Evolutionary conservation across 2,329 filamentous ascomycete species (phyloP).

Genomic region (Stagonosporopsis chrysanthemi): DNA sequence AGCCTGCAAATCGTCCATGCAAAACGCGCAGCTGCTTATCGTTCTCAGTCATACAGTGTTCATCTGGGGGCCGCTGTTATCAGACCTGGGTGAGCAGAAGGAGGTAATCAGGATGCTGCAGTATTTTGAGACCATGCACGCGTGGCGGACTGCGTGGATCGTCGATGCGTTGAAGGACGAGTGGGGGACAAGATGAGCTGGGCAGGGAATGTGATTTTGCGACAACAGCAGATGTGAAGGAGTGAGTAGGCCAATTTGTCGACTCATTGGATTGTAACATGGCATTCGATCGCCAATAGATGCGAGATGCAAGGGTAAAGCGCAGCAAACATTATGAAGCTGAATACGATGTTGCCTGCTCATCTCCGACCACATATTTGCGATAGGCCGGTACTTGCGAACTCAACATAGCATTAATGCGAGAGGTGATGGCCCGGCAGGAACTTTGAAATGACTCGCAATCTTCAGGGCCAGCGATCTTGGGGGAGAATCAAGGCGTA

Average conservation of each 20-base stretch:
- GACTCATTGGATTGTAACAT: too few relatives aligned
- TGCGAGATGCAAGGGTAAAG: neutral
- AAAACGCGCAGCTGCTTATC: constrained; percentile 31
- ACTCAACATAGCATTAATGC: neutral
- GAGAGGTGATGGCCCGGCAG: neutral
- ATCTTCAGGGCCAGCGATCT: neutral
- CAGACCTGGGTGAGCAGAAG: constrained; percentile 23
- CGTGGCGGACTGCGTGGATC: constrained; percentile 44
- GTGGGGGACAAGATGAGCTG: constrained; percentile 25
- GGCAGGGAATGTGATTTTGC: too few relatives aligned
- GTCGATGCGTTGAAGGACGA: constrained; percentile 35
- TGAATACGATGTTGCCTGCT: neutral
- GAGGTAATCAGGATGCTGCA: constrained; percentile 33
- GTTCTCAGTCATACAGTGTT: constrained; percentile 37
- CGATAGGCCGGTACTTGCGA: neutral
- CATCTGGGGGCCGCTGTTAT: constrained; percentile 36
- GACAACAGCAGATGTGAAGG: too few relatives aligned
- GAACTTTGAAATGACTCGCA: neutral
- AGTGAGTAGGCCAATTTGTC: too few relatives aligned
- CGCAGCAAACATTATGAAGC: neutral
- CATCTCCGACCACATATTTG: neutral
- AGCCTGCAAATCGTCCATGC: constrained; percentile 33
- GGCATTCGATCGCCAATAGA: too few relatives aligned
- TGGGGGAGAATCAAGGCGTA: neutral
- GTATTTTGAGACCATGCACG: constrained; percentile 31